Percentiles rank a stretch among this genome's conserved stretches.
Conservation (phyloP, 805 yeast genomes). For the Candida sonorensis region DNA sequence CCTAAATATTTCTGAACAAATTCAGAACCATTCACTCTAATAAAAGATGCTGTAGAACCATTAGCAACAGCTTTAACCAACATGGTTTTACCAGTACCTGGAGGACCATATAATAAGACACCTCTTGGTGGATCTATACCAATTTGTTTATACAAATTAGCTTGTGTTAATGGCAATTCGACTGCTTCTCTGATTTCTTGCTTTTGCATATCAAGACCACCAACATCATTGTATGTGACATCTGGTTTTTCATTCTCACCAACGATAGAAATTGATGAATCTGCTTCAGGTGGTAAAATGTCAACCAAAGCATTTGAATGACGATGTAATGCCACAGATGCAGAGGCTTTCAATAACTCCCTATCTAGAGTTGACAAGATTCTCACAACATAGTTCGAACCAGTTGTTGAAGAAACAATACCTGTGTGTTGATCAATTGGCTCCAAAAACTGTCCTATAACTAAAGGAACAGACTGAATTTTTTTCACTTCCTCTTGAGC, state of each 20-base stretch:
- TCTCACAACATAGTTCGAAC: conserved; percentile 94
- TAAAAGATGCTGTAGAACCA: conserved; percentile 90
- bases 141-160: conserved; percentile 91
- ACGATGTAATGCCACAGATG: conserved; percentile 95
- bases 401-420: conserved; percentile 95
- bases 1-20: conserved; percentile 97
- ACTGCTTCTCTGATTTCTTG: conserved; percentile 99
- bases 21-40: conserved; percentile 96
- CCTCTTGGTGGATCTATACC: conserved; percentile 99
- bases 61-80: conserved; percentile 98
- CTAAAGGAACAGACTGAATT: conserved; percentile 95
- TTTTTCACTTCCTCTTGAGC: conserved; percentile 99
- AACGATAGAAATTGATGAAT: conserved; percentile 89
- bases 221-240: conserved; percentile 94
- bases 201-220: conserved; percentile 98
- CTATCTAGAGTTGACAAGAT: conserved; percentile 92
- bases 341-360: conserved; percentile 88
- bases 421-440: conserved; percentile 97
- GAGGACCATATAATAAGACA: conserved; percentile 96
- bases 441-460: conserved; percentile 95
- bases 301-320: conserved; percentile 97
- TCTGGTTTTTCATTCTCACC: conserved; percentile 92
- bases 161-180: conserved; percentile 92
- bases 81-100: conserved; percentile 99
- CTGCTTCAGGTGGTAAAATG: conserved; percentile 98